Conservation (phyloP, 176 grass and related monocot genomes). For the Carex parvula region DNA sequence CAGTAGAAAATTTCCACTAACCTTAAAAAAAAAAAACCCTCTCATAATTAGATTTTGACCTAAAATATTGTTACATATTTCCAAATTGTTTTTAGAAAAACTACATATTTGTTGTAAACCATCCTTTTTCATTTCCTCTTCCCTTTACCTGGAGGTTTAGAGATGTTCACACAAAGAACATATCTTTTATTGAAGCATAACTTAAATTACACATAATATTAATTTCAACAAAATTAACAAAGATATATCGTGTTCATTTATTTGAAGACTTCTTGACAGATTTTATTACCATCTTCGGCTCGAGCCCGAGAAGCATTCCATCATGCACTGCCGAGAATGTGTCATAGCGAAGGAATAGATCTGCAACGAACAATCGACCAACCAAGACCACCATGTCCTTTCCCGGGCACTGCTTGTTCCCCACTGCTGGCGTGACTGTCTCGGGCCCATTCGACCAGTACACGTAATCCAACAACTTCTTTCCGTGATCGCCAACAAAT, state of each 20-base stretch:
- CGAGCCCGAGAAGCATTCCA: background rate
- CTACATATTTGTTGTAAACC: too few relatives aligned
- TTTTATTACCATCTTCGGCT: background rate
- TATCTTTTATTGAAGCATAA: too few relatives aligned
- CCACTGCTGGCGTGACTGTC: background rate
- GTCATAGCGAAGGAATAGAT: constrained; percentile 37
- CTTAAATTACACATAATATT: too few relatives aligned
- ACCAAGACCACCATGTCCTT: constrained; percentile 28
- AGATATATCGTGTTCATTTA: background rate
- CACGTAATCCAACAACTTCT: constrained; percentile 35
- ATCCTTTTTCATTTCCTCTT: too few relatives aligned
- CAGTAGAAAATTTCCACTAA: too few relatives aligned
- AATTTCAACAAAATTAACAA: background rate
- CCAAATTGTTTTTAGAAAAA: too few relatives aligned
- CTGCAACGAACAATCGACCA: constrained; percentile 19
- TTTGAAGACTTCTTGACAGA: constrained; percentile 4
- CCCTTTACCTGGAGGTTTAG: too few relatives aligned
- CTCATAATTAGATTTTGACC: too few relatives aligned
- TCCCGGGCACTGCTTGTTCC: constrained; percentile 32
- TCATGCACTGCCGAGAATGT: constrained; percentile 19
- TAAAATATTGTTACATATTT: too few relatives aligned
- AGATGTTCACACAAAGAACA: too few relatives aligned
- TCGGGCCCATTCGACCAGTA: constrained; percentile 37
- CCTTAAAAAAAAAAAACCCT: too few relatives aligned
- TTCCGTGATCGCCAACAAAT: constrained; percentile 27